A percentile compares a stretch with the other conserved stretches of the same genome.
phyloP scores from a whole-genome alignment of 805 yeast genomes.

The Huiozyma sinensis region DNA sequence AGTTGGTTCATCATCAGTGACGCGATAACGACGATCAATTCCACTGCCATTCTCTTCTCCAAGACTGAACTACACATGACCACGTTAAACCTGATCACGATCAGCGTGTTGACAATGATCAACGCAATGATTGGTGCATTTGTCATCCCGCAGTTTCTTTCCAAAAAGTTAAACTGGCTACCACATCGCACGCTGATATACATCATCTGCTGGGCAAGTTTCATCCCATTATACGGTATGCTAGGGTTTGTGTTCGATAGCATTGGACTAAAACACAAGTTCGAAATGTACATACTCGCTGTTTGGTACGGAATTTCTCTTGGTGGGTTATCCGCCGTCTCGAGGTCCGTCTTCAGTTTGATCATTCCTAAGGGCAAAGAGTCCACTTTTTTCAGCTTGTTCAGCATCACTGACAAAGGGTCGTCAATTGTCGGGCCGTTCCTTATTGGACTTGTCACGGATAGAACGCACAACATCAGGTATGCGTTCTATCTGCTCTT shows the following conservation, averaged over 20 bases:
- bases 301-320: slow-evolving; percentile 66
- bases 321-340: slow-evolving; percentile 62
- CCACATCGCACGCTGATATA: slow-evolving; percentile 41
- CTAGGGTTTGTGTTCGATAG: slow-evolving; percentile 46
- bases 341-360: slow-evolving; percentile 57
- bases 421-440: slow-evolving; percentile 67
- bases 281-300: slow-evolving; percentile 61
- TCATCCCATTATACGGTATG: slow-evolving; percentile 64
- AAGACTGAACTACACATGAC: slow-evolving; percentile 60
- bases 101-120: slow-evolving; percentile 56
- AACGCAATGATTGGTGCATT: slow-evolving; percentile 63
- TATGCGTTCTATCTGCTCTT: slow-evolving; percentile 60
- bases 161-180: slow-evolving; percentile 29
- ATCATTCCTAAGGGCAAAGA: slow-evolving; percentile 69
- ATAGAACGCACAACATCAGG: slow-evolving; percentile 61
- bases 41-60: slow-evolving; percentile 70
- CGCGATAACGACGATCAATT: slow-evolving; percentile 65
- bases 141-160: slow-evolving; percentile 37
- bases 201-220: slow-evolving; percentile 48
- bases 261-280: slow-evolving; percentile 50
- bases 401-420: slow-evolving; percentile 72
- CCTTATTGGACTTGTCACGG: slow-evolving; percentile 61
- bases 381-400: slow-evolving; percentile 63
- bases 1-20: slow-evolving; percentile 77
- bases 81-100: slow-evolving; percentile 50